Base-by-base conservation (phyloP, 805 yeast species). In the Candida tammaniensis region DNA sequence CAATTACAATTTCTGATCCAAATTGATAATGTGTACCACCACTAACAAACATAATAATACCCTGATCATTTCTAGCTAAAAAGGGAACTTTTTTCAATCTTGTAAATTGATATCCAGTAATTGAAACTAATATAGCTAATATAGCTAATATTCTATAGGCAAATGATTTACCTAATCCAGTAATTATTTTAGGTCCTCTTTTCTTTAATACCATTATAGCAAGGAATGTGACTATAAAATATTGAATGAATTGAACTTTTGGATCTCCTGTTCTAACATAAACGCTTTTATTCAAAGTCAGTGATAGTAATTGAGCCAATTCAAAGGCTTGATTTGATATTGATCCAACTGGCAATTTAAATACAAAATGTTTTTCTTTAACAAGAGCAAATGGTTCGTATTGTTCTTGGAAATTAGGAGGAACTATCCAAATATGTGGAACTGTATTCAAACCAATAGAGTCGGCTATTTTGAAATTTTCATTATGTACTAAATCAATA, bases 1-100 rank as follows among this genome's bases (percentile, higher is more conserved):
- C 71, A 2, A 80, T 53, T 4, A 78, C 49, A 3, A 79, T 68
- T 51, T 85, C 94, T 4, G 74, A 57, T 0, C 93, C 91, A 55
- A 82, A 78, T 57, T 83, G 91, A 65, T 78, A 78, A 36, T 71
- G 74, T 3, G 60, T 55, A 3, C 86, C 87, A 10, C 86, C 86
- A 38, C 83, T 72, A 36, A 81, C 70, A 46, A 64, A 70, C 56
- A 78, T 72, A 3, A 80, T 52, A n/a, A n/a, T n/a, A 9, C 74
- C 76, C 3, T 74, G 49, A 2, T 69, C 75, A 47, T 72, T 62
- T 35, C 61, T 64, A 1, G 81, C 78, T 13, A 84, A 43, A 31
- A 85, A 76, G 3, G 91, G 87, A 1, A 79, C 76, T 1, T 69
- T 68, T 44, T 80, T 67, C 33, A 80, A 78, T 17, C 71, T 56